Conservation (phyloP, 352 stramenopile species). For the Globisporangium lucens region DNA sequence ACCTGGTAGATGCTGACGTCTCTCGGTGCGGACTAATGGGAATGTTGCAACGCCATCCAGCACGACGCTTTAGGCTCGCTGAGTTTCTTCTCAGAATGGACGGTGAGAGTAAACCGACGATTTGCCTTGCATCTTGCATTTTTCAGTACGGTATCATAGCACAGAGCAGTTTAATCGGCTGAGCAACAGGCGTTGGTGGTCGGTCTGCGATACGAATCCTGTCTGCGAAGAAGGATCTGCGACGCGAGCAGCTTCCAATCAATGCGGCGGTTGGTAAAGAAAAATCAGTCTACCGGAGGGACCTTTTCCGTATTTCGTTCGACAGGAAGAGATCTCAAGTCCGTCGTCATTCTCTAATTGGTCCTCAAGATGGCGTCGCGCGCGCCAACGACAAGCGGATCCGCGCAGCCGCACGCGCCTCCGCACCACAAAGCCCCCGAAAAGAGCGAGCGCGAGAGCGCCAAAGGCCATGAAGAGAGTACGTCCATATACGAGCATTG, state of each 20-base stretch:
- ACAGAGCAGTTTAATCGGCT: no score
- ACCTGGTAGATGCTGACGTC: no score
- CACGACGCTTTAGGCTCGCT: no score
- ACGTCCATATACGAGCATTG: background rate
- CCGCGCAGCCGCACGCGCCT: conserved; percentile 4
- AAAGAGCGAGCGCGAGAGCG: conserved; percentile 7
- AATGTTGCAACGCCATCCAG: no score
- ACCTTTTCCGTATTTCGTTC: background rate
- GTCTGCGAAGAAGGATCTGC: background rate
- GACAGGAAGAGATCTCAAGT: background rate
- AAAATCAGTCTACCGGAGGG: background rate
- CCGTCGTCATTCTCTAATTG: background rate
- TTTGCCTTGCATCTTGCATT: no score
- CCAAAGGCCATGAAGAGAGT: background rate
- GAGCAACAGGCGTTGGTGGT: background rate
- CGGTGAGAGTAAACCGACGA: no score
- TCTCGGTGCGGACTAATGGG: no score
- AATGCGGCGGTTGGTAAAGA: background rate
- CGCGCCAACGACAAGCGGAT: conserved; percentile 12
- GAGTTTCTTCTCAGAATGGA: no score
- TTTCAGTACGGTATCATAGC: no score
- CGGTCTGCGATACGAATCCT: background rate
- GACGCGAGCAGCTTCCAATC: background rate
- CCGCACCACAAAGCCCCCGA: background rate
- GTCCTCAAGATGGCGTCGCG: conserved; percentile 10